phyloP scores from a whole-genome alignment of 176 grass and related monocot species.

The Aegilops bicornis region DNA sequence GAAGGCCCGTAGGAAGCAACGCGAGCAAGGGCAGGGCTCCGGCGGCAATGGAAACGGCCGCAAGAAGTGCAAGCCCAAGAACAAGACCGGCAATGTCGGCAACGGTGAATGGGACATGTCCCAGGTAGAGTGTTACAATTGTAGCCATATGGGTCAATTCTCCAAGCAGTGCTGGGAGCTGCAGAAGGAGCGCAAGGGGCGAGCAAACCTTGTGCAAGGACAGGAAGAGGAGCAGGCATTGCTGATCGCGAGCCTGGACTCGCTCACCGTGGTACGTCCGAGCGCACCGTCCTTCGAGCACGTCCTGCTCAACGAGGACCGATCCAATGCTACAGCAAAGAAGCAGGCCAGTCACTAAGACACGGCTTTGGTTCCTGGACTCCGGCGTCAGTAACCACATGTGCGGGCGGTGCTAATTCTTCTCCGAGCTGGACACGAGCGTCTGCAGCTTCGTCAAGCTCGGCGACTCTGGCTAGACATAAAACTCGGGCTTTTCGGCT shows the following conservation, averaged over 20 bases:
- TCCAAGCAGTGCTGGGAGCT: not conserved
- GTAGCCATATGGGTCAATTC: not conserved
- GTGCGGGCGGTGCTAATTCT: not conserved
- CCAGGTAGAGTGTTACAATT: not conserved
- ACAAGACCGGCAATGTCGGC: not conserved
- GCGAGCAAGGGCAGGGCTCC: not conserved
- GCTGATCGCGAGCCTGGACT: too few species aligned
- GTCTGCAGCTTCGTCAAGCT: not conserved
- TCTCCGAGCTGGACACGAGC: not conserved
- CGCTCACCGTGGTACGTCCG: too few species aligned
- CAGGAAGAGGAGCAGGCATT: too few species aligned
- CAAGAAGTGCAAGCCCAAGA: too few species aligned
- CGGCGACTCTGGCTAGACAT: too few species aligned
- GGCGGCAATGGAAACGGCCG: not conserved
- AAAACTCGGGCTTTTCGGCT: too few species aligned
- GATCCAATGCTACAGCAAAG: not conserved
- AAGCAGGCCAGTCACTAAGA: not conserved
- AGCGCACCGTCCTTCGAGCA: not conserved
- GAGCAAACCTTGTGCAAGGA: too few species aligned
- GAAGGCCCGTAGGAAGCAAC: not conserved
- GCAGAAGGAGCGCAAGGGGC: too few species aligned
- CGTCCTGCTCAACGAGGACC: not conserved
- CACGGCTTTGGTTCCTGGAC: not conserved
- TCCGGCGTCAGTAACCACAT: not conserved
- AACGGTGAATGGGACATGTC: not conserved